phyloP scores from a whole-genome alignment of 371 early-diverging fungal genomes.

The Batrachochytrium dendrobatidis region DNA sequence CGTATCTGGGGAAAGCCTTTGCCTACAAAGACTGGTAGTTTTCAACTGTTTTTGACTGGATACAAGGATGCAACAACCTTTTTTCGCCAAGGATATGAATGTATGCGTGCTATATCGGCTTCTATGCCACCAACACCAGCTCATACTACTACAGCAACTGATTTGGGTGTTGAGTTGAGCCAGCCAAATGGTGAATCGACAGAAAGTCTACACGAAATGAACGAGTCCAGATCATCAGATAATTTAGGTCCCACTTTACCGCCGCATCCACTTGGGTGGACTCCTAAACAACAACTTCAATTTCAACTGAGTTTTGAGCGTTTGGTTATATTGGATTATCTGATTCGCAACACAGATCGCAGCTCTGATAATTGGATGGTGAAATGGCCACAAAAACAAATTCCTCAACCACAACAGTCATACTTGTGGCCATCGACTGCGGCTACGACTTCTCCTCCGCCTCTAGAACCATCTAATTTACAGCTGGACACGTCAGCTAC shows the following conservation, averaged over 20 bases:
- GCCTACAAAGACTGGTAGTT: slow-evolving; percentile 76
- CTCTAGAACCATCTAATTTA: too few relatives aligned
- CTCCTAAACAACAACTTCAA: slow-evolving; percentile 50
- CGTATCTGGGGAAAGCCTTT: slow-evolving; percentile 33
- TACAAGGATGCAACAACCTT: slow-evolving; percentile 78
- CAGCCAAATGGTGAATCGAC: too few relatives aligned
- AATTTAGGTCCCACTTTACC: too few relatives aligned
- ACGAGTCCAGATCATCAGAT: too few relatives aligned
- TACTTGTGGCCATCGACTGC: too few relatives aligned
- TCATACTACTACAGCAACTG: background rate
- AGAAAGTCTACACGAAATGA: too few relatives aligned
- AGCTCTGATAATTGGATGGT: slow-evolving; percentile 92
- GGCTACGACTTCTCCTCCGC: too few relatives aligned
- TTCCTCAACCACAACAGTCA: too few relatives aligned
- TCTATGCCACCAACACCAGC: background rate
- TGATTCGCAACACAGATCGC: slow-evolving; percentile 87
- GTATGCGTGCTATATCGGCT: background rate
- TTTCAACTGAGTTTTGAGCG: slow-evolving; percentile 79
- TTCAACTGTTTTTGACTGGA: slow-evolving; percentile 76
- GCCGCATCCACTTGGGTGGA: slow-evolving; percentile 48
- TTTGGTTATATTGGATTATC: slow-evolving; percentile 76
- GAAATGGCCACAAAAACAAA: slow-evolving; percentile 16
- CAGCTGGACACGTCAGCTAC: too few relatives aligned
- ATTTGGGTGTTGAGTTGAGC: background rate
- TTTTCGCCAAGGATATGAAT: slow-evolving; percentile 43